phyloP scores from a whole-genome alignment of 305 asterid species.

The Stenogyne calaminthoides region DNA sequence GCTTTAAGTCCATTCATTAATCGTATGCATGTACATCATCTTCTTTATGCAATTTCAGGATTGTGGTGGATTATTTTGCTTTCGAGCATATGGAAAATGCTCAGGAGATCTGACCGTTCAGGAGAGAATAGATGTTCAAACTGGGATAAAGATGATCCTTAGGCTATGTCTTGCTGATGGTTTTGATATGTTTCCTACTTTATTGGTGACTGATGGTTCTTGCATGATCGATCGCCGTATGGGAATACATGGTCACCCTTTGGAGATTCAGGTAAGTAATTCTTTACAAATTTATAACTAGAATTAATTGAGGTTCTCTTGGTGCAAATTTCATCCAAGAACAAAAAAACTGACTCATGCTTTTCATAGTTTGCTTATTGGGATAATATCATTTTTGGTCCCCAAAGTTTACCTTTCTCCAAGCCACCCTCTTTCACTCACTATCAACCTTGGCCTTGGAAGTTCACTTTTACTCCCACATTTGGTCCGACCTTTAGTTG shows the following conservation, averaged over 20 bases:
- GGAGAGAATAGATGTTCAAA: conserved; percentile 76
- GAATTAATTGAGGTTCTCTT: neutral
- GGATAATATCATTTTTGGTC: no score
- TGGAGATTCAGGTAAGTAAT: conserved; percentile 69
- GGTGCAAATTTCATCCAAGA: neutral
- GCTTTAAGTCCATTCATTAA: conserved; percentile 7
- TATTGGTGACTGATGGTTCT: conserved; percentile 78
- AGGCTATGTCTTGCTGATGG: conserved; percentile 79
- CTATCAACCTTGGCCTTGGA: no score
- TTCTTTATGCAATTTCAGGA: conserved; percentile 44
- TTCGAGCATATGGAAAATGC: conserved; percentile 77
- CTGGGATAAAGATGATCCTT: conserved; percentile 78
- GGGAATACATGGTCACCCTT: conserved; percentile 85
- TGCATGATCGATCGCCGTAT: conserved; percentile 88
- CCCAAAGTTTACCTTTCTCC: no score
- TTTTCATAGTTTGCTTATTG: no score
- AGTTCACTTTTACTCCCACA: no score
- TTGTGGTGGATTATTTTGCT: conserved; percentile 82
- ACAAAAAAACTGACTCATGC: neutral
- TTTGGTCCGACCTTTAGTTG: no score
- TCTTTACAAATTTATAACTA: conserved; percentile 5
- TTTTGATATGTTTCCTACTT: conserved; percentile 78
- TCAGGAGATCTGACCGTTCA: conserved; percentile 71
- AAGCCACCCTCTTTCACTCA: no score
- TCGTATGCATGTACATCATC: neutral